These are phyloP conservation scores for Serendipita sp. DNA, from an alignment of 768 basidiomycete genomes.

Conservation along the genomic window DNA sequence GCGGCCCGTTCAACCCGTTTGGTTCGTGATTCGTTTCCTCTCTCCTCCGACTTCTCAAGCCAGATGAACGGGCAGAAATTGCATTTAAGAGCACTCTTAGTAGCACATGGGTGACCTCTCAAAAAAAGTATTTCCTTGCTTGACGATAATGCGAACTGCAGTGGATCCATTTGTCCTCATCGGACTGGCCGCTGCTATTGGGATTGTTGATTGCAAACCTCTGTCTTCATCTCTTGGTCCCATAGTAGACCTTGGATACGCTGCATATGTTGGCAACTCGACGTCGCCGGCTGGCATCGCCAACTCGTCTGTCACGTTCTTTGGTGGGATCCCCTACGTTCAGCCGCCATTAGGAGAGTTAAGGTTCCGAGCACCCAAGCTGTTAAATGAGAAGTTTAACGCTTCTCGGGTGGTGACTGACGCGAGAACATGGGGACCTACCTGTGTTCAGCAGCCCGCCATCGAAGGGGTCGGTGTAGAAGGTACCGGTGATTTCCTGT, in stretches of 20 bases:
- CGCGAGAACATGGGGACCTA: constrained; percentile 30
- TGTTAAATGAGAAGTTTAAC: constrained; percentile 21
- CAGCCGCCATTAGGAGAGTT: constrained; percentile 36
- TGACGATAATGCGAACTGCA: no score
- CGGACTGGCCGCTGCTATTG: not conserved
- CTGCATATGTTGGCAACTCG: constrained; percentile 27
- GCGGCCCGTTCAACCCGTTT: no score
- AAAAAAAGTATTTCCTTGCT: no score
- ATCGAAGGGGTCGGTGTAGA: constrained; percentile 31
- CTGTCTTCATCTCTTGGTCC: constrained; percentile 16
- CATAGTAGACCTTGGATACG: constrained; percentile 29
- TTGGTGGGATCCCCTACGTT: constrained; percentile 37
- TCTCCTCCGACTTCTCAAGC: no score
- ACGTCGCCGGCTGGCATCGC: constrained; percentile 24
- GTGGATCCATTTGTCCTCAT: no score
- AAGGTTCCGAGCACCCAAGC: constrained; percentile 27
- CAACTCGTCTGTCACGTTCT: constrained; percentile 28
- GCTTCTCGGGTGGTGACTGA: constrained; percentile 16
- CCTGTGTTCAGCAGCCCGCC: constrained; percentile 34
- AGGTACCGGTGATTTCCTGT: constrained; percentile 18
- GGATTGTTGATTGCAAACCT: not conserved
- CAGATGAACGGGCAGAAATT: no score
- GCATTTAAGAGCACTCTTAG: no score
- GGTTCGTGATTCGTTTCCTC: no score
- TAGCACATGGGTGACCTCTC: no score